These are phyloP conservation scores for Hygrophoropsis aurantiaca DNA, from an alignment of 768 basidiomycete species.

Conservation along the genomic window DNA sequence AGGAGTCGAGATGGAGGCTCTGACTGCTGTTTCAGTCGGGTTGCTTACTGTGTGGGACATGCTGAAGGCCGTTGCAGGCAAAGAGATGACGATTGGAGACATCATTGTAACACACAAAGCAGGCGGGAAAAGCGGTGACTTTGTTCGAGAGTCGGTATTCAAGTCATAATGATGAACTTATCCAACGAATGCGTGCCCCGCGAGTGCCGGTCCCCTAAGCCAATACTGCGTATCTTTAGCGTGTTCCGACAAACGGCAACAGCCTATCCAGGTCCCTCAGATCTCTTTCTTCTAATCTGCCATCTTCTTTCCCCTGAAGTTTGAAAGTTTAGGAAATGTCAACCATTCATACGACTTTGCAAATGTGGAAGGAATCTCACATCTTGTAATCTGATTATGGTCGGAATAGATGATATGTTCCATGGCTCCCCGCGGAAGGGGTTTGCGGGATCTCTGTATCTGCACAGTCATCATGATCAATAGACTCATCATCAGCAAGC, in stretches of 20 bases:
- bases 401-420: slow-evolving; percentile 60
- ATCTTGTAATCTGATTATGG: slow-evolving; percentile 59
- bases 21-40: slow-evolving; percentile 78
- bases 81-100: slow-evolving; percentile 77
- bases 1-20: slow-evolving; percentile 92
- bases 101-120: slow-evolving; percentile 65
- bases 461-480: slow-evolving; percentile 22
- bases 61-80: slow-evolving; percentile 89
- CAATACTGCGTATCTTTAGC: too few species aligned
- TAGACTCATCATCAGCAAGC: background rate
- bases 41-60: slow-evolving; percentile 90
- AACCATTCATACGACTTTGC: slow-evolving; percentile 1
- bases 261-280: slow-evolving; percentile 6
- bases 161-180: too few species aligned
- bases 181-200: too few species aligned
- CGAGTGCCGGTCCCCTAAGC: too few species aligned
- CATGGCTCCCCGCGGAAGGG: slow-evolving; percentile 63
- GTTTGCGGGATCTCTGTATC: slow-evolving; percentile 67
- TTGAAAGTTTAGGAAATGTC: too few species aligned
- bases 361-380: slow-evolving; percentile 38
- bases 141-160: slow-evolving; percentile 40
- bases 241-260: too few species aligned
- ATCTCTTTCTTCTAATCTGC: slow-evolving; percentile 30
- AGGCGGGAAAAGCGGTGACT: slow-evolving; percentile 77
- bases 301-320: slow-evolving; percentile 28